A percentile compares a stretch with the other conserved stretches of the same genome.
phyloP scores from a whole-genome alignment of 305 asterid genomes.

The Plantago coronopus region DNA sequence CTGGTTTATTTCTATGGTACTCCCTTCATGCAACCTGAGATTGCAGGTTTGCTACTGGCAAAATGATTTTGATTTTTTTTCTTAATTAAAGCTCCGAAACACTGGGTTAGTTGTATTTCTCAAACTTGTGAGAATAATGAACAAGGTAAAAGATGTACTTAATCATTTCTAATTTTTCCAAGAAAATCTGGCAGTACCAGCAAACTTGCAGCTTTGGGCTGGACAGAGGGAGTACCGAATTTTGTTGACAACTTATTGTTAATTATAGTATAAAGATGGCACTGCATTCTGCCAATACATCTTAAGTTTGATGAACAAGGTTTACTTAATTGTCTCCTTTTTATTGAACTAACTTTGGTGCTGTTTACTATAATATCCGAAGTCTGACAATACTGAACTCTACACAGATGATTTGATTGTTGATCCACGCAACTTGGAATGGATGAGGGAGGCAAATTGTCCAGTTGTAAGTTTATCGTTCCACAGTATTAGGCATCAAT shows the following conservation, averaged over 20 bases:
- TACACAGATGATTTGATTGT: slow-evolving; percentile 87
- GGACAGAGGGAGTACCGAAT: not conserved
- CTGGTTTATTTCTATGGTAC: too few species aligned
- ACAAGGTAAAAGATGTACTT: too few species aligned
- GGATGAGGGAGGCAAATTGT: slow-evolving; percentile 90
- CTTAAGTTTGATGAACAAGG: not conserved
- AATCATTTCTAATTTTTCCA: too few species aligned
- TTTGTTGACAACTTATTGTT: not conserved
- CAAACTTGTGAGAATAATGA: too few species aligned
- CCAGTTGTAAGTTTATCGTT: slow-evolving; percentile 63
- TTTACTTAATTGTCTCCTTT: slow-evolving; percentile 2
- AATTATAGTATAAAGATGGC: not conserved
- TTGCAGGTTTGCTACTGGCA: too few species aligned
- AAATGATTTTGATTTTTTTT: too few species aligned
- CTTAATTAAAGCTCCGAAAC: too few species aligned
- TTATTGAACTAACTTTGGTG: slow-evolving; percentile 2
- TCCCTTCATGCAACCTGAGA: too few species aligned
- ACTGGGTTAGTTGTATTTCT: too few species aligned
- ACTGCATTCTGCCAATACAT: not conserved
- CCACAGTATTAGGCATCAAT: slow-evolving; percentile 9
- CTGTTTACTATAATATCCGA: not conserved
- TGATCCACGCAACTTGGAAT: slow-evolving; percentile 96
- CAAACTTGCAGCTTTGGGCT: too few species aligned
- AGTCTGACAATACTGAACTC: not conserved
- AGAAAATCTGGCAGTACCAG: too few species aligned